phyloP scores from a whole-genome alignment of 306 rosid species.

The Oemleria cerasiformis region DNA sequence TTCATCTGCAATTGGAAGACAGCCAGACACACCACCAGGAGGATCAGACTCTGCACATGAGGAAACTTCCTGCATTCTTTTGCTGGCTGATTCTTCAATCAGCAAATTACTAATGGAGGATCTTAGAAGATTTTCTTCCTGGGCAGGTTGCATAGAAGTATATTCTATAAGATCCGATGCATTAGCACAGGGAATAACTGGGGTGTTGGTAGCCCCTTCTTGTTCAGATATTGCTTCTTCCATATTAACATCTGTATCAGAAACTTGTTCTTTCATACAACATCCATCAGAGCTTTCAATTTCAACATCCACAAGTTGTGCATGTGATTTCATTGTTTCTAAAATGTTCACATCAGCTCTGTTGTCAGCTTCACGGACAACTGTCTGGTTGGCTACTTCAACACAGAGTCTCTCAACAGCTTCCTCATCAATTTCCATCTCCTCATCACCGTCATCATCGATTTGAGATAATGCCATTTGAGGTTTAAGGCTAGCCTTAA shows the following conservation, averaged over 20 bases:
- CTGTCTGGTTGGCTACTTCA: slow-evolving; percentile 43
- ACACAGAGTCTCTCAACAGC: slow-evolving; percentile 60
- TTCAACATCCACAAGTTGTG: slow-evolving; percentile 26
- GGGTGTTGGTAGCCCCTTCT: slow-evolving; percentile 25
- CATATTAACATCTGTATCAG: slow-evolving; percentile 49
- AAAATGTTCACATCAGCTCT: slow-evolving; percentile 8
- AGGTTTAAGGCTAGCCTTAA: slow-evolving; percentile 65
- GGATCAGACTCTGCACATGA: slow-evolving; percentile 38
- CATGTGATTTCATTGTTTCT: slow-evolving; percentile 18
- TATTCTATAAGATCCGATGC: slow-evolving; percentile 14
- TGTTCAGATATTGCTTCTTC: slow-evolving; percentile 45
- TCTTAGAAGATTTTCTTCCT: slow-evolving; percentile 29
- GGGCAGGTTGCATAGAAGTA: slow-evolving; percentile 23
- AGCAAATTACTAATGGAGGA: slow-evolving; percentile 35
- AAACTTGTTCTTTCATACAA: slow-evolving; percentile 24
- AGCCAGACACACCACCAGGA: slow-evolving; percentile 34
- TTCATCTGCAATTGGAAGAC: slow-evolving; percentile 35
- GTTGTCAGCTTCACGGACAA: slow-evolving; percentile 23
- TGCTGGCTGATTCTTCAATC: slow-evolving; percentile 41
- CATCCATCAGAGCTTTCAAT: slow-evolving; percentile 18
- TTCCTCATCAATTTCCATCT: slow-evolving; percentile 96
- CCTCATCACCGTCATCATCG: slow-evolving; percentile 90
- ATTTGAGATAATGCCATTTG: slow-evolving; percentile 43
- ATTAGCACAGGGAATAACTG: slow-evolving; percentile 21
- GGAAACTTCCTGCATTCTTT: slow-evolving; percentile 24